These are phyloP conservation scores for Ganoderma resinaceum DNA, from an alignment of 1,284 basidiomycete genomes.

Conservation along the genomic window DNA sequence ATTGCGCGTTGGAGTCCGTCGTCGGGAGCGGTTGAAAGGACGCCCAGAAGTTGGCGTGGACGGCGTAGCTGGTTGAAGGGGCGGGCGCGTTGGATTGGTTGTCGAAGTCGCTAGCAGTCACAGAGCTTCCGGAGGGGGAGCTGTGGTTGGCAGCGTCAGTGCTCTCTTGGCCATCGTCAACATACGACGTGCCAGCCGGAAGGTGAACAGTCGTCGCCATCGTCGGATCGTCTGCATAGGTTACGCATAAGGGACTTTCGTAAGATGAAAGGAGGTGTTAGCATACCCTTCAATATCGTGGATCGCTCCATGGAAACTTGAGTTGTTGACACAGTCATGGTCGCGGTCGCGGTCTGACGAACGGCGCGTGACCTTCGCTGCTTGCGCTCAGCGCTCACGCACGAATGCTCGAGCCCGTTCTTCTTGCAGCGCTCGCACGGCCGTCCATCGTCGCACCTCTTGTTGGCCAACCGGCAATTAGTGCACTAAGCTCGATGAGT, in stretches of 20 bases:
- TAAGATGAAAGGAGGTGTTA: background rate
- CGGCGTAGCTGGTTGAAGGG: background rate
- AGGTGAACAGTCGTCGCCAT: slow-evolving; percentile 7
- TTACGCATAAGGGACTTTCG: background rate
- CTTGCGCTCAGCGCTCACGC: slow-evolving; percentile 23
- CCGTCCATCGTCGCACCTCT: slow-evolving; percentile 28
- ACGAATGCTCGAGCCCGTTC: slow-evolving; percentile 12
- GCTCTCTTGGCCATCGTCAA: slow-evolving; percentile 17
- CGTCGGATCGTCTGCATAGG: background rate
- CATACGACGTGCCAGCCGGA: slow-evolving; percentile 15
- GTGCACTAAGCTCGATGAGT: slow-evolving; percentile 23
- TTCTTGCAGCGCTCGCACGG: slow-evolving; percentile 25
- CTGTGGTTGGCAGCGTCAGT: slow-evolving; percentile 21
- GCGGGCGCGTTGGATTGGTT: background rate
- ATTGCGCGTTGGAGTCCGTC: background rate
- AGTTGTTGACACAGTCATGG: slow-evolving; percentile 14
- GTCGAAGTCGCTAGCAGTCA: slow-evolving; percentile 11
- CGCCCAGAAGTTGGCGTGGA: background rate
- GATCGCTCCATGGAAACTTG: slow-evolving; percentile 8
- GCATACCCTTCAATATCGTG: slow-evolving; percentile 6
- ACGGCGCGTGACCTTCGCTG: slow-evolving; percentile 5
- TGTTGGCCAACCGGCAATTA: slow-evolving; percentile 24
- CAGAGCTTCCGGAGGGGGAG: slow-evolving; percentile 13
- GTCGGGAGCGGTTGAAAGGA: background rate
- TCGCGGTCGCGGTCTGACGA: slow-evolving; percentile 9